Evolutionary conservation across 2,329 filamentous ascomycete species (phyloP), one percentile per base, ranked within the genome.

Genomic region (Pseudohalonectria lignicola): DNA sequence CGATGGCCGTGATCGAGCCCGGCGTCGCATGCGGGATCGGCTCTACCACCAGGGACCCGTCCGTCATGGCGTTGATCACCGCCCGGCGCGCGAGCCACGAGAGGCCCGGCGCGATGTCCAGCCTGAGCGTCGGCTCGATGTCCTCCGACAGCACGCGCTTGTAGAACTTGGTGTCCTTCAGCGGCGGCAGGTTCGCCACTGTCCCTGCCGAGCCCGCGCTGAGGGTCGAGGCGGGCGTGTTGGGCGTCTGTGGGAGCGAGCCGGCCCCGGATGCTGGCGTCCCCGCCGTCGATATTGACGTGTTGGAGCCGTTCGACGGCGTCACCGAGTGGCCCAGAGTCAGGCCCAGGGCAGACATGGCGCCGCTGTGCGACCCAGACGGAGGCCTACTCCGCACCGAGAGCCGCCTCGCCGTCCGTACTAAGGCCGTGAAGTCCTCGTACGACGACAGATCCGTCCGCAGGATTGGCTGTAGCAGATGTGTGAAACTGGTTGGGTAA

Each of bases 151-250:
- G 61, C 5, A 79, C 80, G 34, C 92, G 79, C 63, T 96, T 96
- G 64, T 90, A 98, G 54, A 96, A 98, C 46, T 83, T 86, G 20
- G 83, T 86, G 40, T 96, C 92, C 53, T 92, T 94, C 30, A 98
- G 63, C 4, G 79, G 77, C 3, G 74, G 77, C 25, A 74, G 51
- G 16, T 56, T 55, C 11, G 51, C 44, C 13, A 45, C 43, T 10
- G 52, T 47, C 25, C 58, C 47, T 18, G 53, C 51, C 3, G 70
- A 70, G 34, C 53, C 54, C 11, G 59, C 54, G 48, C 70, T 74
- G 29, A 63, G 50, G 7, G 58, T 67, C 36, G 65, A 79, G 47
- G 69, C 72, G 33, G 67, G 73, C 5, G 66, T 78, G 45, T 63
- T 73, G 25, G 71, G 79, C 40, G 71, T 77, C 44, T 71, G 69